Base-by-base conservation (phyloP, 306 rosid genomes). In the Vicia sativa region DNA sequence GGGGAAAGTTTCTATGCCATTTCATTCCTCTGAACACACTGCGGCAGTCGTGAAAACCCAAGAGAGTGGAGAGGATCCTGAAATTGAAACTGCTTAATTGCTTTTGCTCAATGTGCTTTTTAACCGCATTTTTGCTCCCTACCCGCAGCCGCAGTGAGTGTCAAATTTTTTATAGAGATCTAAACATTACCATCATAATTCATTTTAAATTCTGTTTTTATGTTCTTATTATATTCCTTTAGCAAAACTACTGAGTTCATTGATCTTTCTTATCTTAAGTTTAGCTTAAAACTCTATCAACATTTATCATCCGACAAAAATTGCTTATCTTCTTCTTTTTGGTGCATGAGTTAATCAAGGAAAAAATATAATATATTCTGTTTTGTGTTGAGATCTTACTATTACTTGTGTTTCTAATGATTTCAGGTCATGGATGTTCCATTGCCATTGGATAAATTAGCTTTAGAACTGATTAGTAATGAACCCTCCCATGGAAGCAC, bases 381-480 rank as follows among this genome's bases (percentile, higher is more conserved):
- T 46, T 46, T 46, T 14, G 53, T 46, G 4, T 46, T 49, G 55
- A 18, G 13, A 18, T 49, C 7, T 37, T 38, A 42, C 3, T 13
- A 6, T 42, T 13, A 6, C 57, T 57, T 50, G 16, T 58, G 16
- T 49, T 52, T 62, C 23, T 46, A 11, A 62, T 65, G 28, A 46
- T 53, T 52, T 37, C 55, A 74, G 84, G 79, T 35, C 13, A 87
- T 87, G 95, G 88, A 87, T 59, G 65, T 68, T 49, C 79, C 79
- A 6, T 82, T 86, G 71, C 83, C 88, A 0, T 62, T 75, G 41
- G 70, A 61, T 71, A 90, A 87, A 75, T 76, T 87, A 78, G 81
- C 84, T 65, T 69, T 82, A 46, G 19, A 79, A 54, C 59, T 78
- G 52, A 62, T 77, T 60, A 76, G 66, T 68, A 73, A 66, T 6